A percentile compares a stretch with the other conserved stretches of the same genome.
Conservation (phyloP, 768 basidiomycete species). For the Termitomyces titanicus region DNA sequence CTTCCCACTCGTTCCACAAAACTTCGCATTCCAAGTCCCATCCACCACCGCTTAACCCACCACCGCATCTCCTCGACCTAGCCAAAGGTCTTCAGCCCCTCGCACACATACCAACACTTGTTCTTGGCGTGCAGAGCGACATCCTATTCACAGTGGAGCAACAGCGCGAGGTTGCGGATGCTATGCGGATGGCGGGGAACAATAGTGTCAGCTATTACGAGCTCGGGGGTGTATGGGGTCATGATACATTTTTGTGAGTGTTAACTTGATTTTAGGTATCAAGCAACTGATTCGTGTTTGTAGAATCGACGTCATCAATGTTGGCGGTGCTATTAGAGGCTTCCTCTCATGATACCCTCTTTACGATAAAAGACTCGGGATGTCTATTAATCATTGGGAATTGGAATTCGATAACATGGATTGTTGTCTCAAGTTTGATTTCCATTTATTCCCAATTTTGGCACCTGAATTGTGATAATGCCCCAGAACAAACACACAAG, state of each 20-base stretch:
- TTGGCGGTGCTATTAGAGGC: constrained; percentile 16
- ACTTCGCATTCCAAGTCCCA: constrained; percentile 65
- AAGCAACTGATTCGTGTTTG: not conserved
- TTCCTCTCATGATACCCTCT: constrained; percentile 9
- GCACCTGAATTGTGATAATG: no score
- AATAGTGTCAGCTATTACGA: constrained; percentile 91
- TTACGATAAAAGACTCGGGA: no score
- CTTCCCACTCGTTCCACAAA: constrained; percentile 24
- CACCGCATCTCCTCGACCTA: constrained; percentile 73
- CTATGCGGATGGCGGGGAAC: constrained; percentile 88
- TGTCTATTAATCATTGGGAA: no score
- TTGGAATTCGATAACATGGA: not conserved
- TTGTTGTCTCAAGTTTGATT: not conserved
- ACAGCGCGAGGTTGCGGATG: constrained; percentile 92
- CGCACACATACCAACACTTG: constrained; percentile 70
- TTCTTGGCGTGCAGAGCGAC: constrained; percentile 95
- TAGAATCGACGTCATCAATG: constrained; percentile 17
- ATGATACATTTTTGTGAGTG: constrained; percentile 92
- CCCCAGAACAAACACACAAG: not conserved
- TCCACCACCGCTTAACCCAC: constrained; percentile 66
- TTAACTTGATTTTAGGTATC: not conserved
- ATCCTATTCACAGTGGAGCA: constrained; percentile 97
- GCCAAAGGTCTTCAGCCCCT: constrained; percentile 77
- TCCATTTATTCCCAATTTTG: not conserved
- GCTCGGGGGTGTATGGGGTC: constrained; percentile 98